Evolutionary conservation across 331 rosid species (phyloP), one percentile per base, ranked within the genome.

Genomic region (Malus hybrid): DNA sequence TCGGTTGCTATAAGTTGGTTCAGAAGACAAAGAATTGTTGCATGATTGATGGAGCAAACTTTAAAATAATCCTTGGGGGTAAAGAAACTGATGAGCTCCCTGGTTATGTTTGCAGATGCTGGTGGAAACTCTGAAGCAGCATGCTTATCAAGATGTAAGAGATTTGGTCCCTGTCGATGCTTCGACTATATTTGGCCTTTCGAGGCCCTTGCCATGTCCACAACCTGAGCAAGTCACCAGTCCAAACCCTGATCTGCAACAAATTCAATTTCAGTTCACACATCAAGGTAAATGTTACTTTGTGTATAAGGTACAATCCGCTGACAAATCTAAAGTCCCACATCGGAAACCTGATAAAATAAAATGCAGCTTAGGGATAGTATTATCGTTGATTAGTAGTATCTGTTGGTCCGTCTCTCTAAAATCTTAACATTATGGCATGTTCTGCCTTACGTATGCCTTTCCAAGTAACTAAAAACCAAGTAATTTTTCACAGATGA

Each of bases 191-290:
- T 22, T n/a, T 7, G 72, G 71, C 80, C 66, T 73, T 65, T 9
- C 77, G 22, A 78, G 71, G 67, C 76, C 81, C 15, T 28, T 32
- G 5, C 68, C 84, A 71, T 61, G 66, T 75, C 81, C 31, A 57
- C 66, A 77, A 73, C 32, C 79, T 73, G 76, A 71, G 8, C 84
- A 76, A 6, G 44, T 61, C 36, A 22, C 12, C 39, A 66, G 19
- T 69, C 76, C 76, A 67, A 74, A 56, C 71, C 86, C 81, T 57
- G 87, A 70, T 74, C 77, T 69, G 48, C 87, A 59, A 62, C 80
- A 66, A 19, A 32, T 66, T 60, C 74, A 65, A n/a, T 29, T 69
- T 33, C 74, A 83, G 33, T 7, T 64, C 59, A 9, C 24, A 52
- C 71, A 57, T 10, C 88, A 84, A 80, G 86, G 86, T 87, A 73